Evolutionary conservation across 169 alveolate genomes (phyloP), one percentile per base, ranked within the genome.

Genomic region (Condylostoma magnum): DNA sequence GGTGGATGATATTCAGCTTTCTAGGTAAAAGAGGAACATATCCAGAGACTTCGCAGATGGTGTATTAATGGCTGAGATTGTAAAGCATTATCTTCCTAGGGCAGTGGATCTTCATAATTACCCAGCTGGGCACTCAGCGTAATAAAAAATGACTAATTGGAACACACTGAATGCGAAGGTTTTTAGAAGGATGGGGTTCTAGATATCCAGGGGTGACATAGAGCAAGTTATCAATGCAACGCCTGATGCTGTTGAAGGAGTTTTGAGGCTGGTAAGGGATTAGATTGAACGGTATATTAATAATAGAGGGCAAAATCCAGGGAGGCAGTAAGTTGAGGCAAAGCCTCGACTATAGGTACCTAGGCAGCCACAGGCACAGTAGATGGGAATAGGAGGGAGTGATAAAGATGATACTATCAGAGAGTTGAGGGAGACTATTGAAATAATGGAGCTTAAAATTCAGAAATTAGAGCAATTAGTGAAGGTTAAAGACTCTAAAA

Each of bases 21-120:
- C 93, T 20, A 63, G 97, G 48, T 92, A 91, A 18, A 93, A 93
- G 73, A 67, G 81, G 43, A 86, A 93, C 70, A 93, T 93, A 15
- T 79, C 91, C 12, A 76, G 95, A 69, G 97, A 93, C 69, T 93
- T 93, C 60, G 82, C 93, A 28, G 97, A 93, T 58, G 97, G 92
- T 20, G 90, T 86, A 43, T 46, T 87, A 48, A 58, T 90, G 71
- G 97, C 97, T 18, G 97, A 93, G 79, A 76, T 87, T 31, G 83
- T 93, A 6, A 69, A 84, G 53, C 87, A 87, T 57, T 87, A 70
- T 60, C 60, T 80, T 48, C 96, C 96, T 3, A 65, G 82, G 60
- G 20, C 84, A 30, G 89, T 91, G 22, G 96, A 91, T 31, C 37
- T 91, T 30, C 94, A 88, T 65, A 86, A 91, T 80, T 91, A 91